Base-by-base conservation (phyloP, 2,329 filamentous ascomycete genomes). In the Neurospora crassa region DNA sequence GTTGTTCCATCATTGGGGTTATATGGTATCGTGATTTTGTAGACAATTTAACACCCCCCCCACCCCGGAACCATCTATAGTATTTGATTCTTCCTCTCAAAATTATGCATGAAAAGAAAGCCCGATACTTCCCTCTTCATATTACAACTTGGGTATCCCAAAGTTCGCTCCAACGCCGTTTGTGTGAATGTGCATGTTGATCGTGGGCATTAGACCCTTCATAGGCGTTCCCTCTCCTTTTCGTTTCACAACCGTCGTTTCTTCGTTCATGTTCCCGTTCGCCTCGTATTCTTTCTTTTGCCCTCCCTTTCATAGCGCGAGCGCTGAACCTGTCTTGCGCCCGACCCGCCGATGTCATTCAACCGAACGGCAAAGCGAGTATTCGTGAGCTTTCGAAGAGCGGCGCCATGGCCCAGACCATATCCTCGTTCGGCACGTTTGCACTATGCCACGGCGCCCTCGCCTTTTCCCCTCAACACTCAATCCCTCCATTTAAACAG, bases 401-500 rank as follows among this genome's bases (percentile, higher is more conserved):
- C 5, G 20, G 18, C 11, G 20, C 45, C 45, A 53, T 24, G 12
- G 24, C 42, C 18, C 18, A n/a, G 42, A 45, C 18, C n/a, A 53
- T 53, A 14, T 24, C 20, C 5, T 53, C 20, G 11, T 53, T 7
- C 42, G 42, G 20, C 45, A 24, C 20, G 5, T 53, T 53, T 53
- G 24, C 45, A 24, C 8, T 20, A 12, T 53, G 20, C 11, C 45
- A 53, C 45, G 24, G 45, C 11, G 12, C 12, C 45, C 45, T 53
- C 20, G n/a, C 2, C 20, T 20, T 20, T 14, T 16, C 24, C 14
- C 24, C 24, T 5, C 47, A 59, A 10, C 47, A 59, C 14, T 45
- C 43, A 43, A 43, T 6, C 16, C 20, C 12, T 24, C 24, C n/a
- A 10, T 73, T 87, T 83, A 94, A 75, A 94, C 92, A 67, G 91